These are phyloP conservation scores for Jatropha podagrica DNA, from an alignment of 441 rosid genomes.

Conservation along the genomic window DNA sequence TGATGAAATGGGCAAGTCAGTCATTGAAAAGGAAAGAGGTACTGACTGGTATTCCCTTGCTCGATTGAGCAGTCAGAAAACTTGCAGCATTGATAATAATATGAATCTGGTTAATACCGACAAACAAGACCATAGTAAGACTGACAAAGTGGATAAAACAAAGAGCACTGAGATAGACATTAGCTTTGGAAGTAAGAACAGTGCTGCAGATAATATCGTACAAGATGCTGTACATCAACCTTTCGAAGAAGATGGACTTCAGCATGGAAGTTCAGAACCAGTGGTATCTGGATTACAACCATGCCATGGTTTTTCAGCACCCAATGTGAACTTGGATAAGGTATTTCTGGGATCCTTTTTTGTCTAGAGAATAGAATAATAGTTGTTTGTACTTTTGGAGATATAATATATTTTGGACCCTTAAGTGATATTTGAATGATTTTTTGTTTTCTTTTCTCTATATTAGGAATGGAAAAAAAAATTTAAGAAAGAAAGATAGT, in stretches of 20 bases:
- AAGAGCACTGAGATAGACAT: constrained; percentile 29
- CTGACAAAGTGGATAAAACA: constrained; percentile 20
- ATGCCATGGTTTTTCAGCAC: constrained; percentile 21
- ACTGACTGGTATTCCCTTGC: constrained; percentile 21
- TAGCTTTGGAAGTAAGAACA: constrained; percentile 23
- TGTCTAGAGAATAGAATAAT: background rate
- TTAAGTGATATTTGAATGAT: background rate
- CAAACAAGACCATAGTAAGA: constrained; percentile 19
- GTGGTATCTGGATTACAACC: constrained; percentile 27
- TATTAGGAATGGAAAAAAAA: background rate
- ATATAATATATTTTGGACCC: background rate
- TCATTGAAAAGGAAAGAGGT: constrained; percentile 31
- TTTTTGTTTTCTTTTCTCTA: background rate
- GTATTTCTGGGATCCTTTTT: constrained; percentile 23
- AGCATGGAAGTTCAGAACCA: constrained; percentile 27
- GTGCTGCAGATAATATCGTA: constrained; percentile 16
- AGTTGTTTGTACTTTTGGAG: background rate
- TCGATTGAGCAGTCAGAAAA: constrained; percentile 17
- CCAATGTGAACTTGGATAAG: constrained; percentile 28
- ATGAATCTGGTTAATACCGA: constrained; percentile 22
- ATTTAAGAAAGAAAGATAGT: background rate
- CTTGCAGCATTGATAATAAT: constrained; percentile 21
- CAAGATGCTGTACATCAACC: constrained; percentile 21
- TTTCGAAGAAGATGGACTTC: constrained; percentile 25
- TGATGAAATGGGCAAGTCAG: constrained; percentile 29